Percentiles rank a stretch among this genome's conserved stretches.
Evolutionary conservation across 2,329 filamentous ascomycete species (phyloP).

Genomic region (Rhinocladiella similis): DNA sequence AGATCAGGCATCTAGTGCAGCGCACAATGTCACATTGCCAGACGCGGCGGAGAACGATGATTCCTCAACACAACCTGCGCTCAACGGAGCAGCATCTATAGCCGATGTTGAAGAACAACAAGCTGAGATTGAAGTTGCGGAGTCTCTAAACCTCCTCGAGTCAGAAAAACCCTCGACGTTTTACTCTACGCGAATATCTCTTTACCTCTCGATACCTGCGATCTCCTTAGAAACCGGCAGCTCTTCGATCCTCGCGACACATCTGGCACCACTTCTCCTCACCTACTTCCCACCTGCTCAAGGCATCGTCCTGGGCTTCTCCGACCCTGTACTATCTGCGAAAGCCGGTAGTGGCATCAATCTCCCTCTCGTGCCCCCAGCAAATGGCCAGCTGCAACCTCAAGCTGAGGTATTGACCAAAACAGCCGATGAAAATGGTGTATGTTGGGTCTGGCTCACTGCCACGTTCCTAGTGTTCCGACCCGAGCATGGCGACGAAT

Average conservation of each 20-base stretch:
- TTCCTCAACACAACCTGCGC: background rate
- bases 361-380: constrained; percentile 37
- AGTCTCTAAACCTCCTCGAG: constrained; percentile 11
- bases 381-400: constrained; percentile 33
- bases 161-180: constrained; percentile 24
- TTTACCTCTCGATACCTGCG: constrained; percentile 64
- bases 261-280: constrained; percentile 63
- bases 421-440: constrained; percentile 75
- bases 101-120: background rate
- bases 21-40: constrained; percentile 16
- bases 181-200: constrained; percentile 41
- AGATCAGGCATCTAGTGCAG: too few species aligned
- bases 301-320: constrained; percentile 45
- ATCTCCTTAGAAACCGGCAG: constrained; percentile 54
- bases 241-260: constrained; percentile 59
- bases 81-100: background rate
- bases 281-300: constrained; percentile 62
- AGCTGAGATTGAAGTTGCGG: constrained; percentile 1
- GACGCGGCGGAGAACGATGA: constrained; percentile 10
- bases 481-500: constrained; percentile 68
- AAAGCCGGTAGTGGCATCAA: constrained; percentile 38
- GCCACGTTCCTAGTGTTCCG: constrained; percentile 83
- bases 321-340: constrained; percentile 26
- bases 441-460: constrained; percentile 84
- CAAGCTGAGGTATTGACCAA: constrained; percentile 43